Percentiles rank a stretch among this genome's conserved stretches.
Evolutionary conservation across 768 basidiomycete species (phyloP).

Genomic region (Amanita rimosa): DNA sequence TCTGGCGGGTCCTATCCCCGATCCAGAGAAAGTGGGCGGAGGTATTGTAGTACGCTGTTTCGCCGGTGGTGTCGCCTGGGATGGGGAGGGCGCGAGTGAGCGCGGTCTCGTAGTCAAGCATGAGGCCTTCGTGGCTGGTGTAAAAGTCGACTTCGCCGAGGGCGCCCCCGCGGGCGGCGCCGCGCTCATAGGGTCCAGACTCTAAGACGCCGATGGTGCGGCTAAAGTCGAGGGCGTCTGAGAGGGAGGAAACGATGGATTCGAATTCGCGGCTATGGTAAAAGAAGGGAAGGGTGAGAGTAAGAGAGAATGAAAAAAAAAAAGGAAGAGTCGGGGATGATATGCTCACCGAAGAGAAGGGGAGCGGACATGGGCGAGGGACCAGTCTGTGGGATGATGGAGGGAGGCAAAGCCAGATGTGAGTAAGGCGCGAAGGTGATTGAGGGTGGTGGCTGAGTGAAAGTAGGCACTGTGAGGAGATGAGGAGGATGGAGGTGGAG

Average conservation of each 20-base stretch:
- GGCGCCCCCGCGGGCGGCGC: conserved; percentile 36
- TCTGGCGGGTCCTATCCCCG: conserved; percentile 77
- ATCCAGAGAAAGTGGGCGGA: conserved; percentile 47
- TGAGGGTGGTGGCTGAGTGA: conserved; percentile 88
- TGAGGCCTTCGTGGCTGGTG: conserved; percentile 80
- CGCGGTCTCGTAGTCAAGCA: conserved; percentile 88
- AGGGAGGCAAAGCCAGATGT: conserved; percentile 91
- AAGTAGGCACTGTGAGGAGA: conserved; percentile 70
- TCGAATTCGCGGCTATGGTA: conserved; percentile 42
- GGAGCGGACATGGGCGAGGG: conserved; percentile 79
- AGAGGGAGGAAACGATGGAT: conserved; percentile 32
- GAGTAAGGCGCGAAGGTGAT: conserved; percentile 41
- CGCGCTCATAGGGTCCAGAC: too few species aligned
- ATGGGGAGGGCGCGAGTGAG: conserved; percentile 64
- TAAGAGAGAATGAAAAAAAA: neutral
- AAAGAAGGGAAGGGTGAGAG: conserved; percentile 2
- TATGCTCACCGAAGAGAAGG: conserved; percentile 49
- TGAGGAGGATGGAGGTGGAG: neutral
- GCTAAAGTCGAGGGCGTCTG: conserved; percentile 91
- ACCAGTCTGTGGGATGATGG: conserved; percentile 87
- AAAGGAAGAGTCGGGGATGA: too few species aligned
- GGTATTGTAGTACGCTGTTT: conserved; percentile 65
- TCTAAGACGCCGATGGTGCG: conserved; percentile 8
- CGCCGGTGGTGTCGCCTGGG: conserved; percentile 13
- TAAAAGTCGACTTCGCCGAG: conserved; percentile 90